Base-by-base conservation (phyloP, 148 eudicot species). In the Camellia japonica region DNA sequence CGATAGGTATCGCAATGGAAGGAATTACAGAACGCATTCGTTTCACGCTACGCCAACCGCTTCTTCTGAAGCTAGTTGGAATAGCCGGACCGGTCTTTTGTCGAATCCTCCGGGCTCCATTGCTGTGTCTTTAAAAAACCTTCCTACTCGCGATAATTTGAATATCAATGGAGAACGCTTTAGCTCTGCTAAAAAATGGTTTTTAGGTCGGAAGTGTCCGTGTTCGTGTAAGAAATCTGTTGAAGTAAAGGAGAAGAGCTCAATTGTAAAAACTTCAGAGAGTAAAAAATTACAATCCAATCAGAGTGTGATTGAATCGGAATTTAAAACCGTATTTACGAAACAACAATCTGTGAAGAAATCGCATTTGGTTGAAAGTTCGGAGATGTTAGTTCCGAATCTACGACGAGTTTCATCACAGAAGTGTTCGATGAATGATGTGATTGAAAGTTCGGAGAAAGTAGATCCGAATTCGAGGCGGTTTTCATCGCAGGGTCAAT, bases 1-100 rank as follows among this genome's bases (percentile, higher is more conserved):
- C 0, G 89, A 84, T 1, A 90, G 88, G 30, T 82, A 81, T 62
- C 78, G 83, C 7, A 82, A 82, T 47, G 80, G 84, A 8, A 76
- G 84, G 7, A 87, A 86, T 16, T 84, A 81, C 63, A 52, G 91
- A 10, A 78, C 83, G 0, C 85, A 88, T 55, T 91, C 97, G 0
- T 89, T 89, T 43, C 87, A 83, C 6, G 90, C 95, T 0, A 93
- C 94, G 16, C 98, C 97, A 42, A 91, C 95, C 0, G 97, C 91
- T 80, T 94, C 94, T 0, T 94, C 98, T 0, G 98, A 94, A 79
- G 98, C 92, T 0, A 91, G 97, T 78, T 91, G 93, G 97, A 94
- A 88, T 74, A 94, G 98, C 92, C 93, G 89, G 80, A 87, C 91
- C 18, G 98, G 95, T 64, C 88, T 94, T 58, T 76, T 90, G 16